These are phyloP conservation scores for Calonectria pauciramosa DNA, from an alignment of 2,329 filamentous ascomycete genomes.

Conservation along the genomic window DNA sequence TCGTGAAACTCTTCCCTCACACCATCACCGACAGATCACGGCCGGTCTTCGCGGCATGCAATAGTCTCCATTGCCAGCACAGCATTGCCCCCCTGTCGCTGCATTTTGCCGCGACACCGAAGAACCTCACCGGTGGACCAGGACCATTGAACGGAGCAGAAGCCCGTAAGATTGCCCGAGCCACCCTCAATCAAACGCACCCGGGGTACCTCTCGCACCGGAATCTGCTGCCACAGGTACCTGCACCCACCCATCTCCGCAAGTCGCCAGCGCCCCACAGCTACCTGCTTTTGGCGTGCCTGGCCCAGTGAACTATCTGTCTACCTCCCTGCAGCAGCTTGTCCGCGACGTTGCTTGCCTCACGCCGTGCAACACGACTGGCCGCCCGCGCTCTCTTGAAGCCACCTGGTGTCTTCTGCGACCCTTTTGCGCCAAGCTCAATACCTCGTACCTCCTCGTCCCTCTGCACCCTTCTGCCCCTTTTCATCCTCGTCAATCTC, in stretches of 20 bases:
- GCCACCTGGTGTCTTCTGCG: constrained; percentile 51
- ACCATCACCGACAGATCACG: constrained; percentile 23
- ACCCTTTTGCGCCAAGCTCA: constrained; percentile 43
- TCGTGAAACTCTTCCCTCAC: constrained; percentile 17
- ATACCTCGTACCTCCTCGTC: constrained; percentile 34
- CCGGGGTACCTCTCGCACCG: constrained; percentile 15
- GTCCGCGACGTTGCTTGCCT: constrained; percentile 47
- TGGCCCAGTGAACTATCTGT: constrained; percentile 38
- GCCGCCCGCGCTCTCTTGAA: constrained; percentile 43
- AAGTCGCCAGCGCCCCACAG: constrained; percentile 29
- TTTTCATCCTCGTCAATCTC: constrained; percentile 30
- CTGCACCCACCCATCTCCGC: constrained; percentile 17
- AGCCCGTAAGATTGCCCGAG: constrained; percentile 29
- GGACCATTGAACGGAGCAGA: constrained; percentile 15
- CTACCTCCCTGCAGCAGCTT: constrained; percentile 44
- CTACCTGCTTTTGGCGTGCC: constrained; percentile 34
- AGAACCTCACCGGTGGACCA: constrained; percentile 20
- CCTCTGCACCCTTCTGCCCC: constrained; percentile 35
- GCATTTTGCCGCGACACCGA: constrained; percentile 6
- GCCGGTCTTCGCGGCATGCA: not conserved
- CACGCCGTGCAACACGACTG: constrained; percentile 47
- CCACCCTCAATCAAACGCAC: constrained; percentile 20
- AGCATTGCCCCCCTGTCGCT: constrained; percentile 2
- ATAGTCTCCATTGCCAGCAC: not conserved
- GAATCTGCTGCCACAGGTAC: constrained; percentile 19